Base-by-base conservation (phyloP, 2,329 filamentous ascomycete genomes). In the Emmonsiellopsis sp. region DNA sequence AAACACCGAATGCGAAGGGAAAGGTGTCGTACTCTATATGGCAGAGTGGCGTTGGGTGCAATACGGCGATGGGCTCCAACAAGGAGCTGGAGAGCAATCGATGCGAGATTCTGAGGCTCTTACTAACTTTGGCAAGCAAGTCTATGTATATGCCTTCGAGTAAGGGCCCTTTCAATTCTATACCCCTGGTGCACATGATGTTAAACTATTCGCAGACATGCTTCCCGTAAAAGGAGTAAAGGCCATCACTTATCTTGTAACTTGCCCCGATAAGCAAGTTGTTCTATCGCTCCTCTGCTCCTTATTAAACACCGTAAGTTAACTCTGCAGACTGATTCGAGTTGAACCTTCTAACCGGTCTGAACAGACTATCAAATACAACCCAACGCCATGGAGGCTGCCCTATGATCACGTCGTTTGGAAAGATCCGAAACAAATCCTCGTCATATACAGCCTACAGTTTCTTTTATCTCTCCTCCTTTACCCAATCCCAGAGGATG, bases 11-110 rank as follows among this genome's bases (percentile, higher is more conserved):
- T 54, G 82, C 82, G 52, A 89, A 86, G 65, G 80, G 81, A 58
- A 94, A 93, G 68, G 87, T 96, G 53, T 87, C 86, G 7, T 95
- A 93, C 71, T 86, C 89, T 52, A 97, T 98, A 67, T 98, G 93
- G 93, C 90, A 96, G 73, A 97, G 89, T 65, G 93, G 93, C 47
- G 92, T 98, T 32, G 93, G 93, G 11, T 97, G 92, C 75, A 95
- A 95, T 69, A 88, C 87, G 13, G 83, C 90, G 5, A 84, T 94
- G 61, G 85, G 85, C 8, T 92, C 90, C 3, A 96, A 85, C 51
- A 95, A 89, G 68, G 91, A 97, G 63, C 86, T 89, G 55, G 93
- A 98, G 73, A 94, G 80, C 73, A 96, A 96, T 70, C 83, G 93
- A 55, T 90, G 87, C 59, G 93, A 98, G 71, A 86, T 96, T 32